Base-by-base conservation (phyloP, 805 yeast genomes). In the Saccharomycopsis olivae region DNA sequence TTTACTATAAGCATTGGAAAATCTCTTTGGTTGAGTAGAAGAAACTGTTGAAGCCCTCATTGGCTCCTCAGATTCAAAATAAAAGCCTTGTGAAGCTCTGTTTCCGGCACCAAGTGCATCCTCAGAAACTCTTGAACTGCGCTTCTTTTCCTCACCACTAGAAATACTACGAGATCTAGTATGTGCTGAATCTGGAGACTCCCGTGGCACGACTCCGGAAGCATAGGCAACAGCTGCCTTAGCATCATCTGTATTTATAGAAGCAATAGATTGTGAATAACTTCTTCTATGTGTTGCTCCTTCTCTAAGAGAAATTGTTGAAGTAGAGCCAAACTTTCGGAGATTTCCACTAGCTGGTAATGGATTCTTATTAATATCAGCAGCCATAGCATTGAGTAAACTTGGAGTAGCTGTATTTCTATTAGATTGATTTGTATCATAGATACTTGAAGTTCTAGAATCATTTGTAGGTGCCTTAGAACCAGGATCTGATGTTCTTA, bases 21-120 rank as follows among this genome's bases (percentile, higher is more conserved):
- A 25, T 27, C 38, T 23, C 15, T 21, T 34, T 20, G 36, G 27
- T 9, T 23, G 17, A 5, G 29, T 6, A 33, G 35, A 16, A 10
- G 18, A 19, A 27, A 4, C 11, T 10, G 14, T 28, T 23, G 18
- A 5, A 10, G 5, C 29, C 3, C 10, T 30, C 9, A 39, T 23
- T 17, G 47, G 47, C 29, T 43, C 47, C 21, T 43, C 47, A 17
- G 27, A 25, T 28, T 43, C 47, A 37, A 43, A 43, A 36, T 36
- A 43, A 27, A 43, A 43, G 3, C 43, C 40, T 28, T 39, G 46
- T 6, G 44, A 40, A 14, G 29, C 17, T 15, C 44, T 18, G 14
- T 11, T 28, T 13, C n/a, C 14, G 5, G n/a, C 16, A 5, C 24
- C 40, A 28, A 41, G 10, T 4, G 24, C 25, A 13, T 38, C 33